Evolutionary conservation across 768 basidiomycete species (phyloP).

Genomic region (Leccinum ochraceum): DNA sequence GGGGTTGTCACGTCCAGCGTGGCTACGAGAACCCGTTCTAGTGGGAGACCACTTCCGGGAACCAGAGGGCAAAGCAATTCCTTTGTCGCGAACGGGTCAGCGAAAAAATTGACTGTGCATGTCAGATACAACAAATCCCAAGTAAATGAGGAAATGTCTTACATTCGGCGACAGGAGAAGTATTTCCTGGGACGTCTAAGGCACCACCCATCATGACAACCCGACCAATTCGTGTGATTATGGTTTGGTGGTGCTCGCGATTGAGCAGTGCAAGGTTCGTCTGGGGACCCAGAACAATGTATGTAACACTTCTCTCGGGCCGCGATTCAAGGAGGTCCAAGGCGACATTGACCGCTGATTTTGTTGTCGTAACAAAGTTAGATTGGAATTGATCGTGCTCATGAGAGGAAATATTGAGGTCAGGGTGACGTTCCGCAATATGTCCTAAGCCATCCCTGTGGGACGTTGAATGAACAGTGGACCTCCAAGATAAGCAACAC

Average conservation of each 20-base stretch:
- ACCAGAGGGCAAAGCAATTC: conserved; percentile 53
- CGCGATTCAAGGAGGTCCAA: conserved; percentile 53
- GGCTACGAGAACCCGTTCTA: conserved; percentile 66
- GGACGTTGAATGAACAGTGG: conserved; percentile 1
- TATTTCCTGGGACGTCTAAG: conserved; percentile 89
- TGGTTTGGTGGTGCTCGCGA: conserved; percentile 50
- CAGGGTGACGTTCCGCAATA: conserved; percentile 65
- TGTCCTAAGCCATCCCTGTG: conserved; percentile 68
- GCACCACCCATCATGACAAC: conserved; percentile 94
- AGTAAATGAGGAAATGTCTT: conserved; percentile 25
- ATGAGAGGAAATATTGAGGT: conserved; percentile 42
- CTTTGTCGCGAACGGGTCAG: conserved; percentile 83
- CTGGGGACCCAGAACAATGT: conserved; percentile 73
- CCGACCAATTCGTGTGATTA: conserved; percentile 64
- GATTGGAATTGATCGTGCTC: conserved; percentile 32
- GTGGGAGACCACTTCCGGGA: conserved; percentile 49
- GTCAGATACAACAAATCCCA: neutral
- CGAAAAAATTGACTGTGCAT: conserved; percentile 74
- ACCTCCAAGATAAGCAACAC: conserved; percentile 13
- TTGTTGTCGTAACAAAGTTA: conserved; percentile 47
- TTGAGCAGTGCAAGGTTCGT: conserved; percentile 78
- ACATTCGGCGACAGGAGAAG: conserved; percentile 83
- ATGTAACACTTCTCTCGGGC: conserved; percentile 59
- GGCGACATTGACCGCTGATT: conserved; percentile 53
- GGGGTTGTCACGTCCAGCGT: conserved; percentile 83